Conservation (phyloP, 768 basidiomycete genomes). For the Boletus speciosus region DNA sequence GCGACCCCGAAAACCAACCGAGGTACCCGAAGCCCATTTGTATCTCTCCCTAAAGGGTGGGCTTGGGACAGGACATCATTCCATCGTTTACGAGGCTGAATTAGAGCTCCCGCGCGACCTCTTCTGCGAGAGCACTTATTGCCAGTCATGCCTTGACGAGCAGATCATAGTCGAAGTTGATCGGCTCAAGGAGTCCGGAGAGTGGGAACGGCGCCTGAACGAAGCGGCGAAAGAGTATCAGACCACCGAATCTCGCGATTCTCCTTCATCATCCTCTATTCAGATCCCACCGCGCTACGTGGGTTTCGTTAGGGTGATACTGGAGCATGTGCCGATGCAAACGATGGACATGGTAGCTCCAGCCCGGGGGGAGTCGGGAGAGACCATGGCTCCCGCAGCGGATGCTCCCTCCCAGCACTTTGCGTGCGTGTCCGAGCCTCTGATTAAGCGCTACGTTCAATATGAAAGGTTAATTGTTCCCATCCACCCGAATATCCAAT, state of each 20-base stretch:
- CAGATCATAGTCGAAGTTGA: slow-evolving; percentile 24
- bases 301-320: slow-evolving; percentile 3
- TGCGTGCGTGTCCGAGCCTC: neutral
- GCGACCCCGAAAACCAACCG: slow-evolving; percentile 22
- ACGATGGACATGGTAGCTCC: neutral
- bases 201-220: slow-evolving; percentile 9
- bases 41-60: slow-evolving; percentile 38
- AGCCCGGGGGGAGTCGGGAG: no score
- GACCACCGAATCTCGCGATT: neutral
- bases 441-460: neutral
- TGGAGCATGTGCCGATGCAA: neutral
- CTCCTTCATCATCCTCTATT: neutral
- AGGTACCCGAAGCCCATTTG: slow-evolving; percentile 43
- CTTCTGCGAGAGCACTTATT: slow-evolving; percentile 36
- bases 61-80: slow-evolving; percentile 50
- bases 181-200: slow-evolving; percentile 11
- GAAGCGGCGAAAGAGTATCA: neutral
- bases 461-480: slow-evolving; percentile 3
- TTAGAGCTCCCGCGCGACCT: slow-evolving; percentile 46
- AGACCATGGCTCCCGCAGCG: neutral
- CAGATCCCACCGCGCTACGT: slow-evolving; percentile 3
- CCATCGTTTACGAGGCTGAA: slow-evolving; percentile 45
- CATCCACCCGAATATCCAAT: slow-evolving; percentile 14
- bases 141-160: slow-evolving; percentile 37
- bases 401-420: neutral